Conservation (phyloP, 176 grass and related monocot species). For the Thinopyrum elongatum region DNA sequence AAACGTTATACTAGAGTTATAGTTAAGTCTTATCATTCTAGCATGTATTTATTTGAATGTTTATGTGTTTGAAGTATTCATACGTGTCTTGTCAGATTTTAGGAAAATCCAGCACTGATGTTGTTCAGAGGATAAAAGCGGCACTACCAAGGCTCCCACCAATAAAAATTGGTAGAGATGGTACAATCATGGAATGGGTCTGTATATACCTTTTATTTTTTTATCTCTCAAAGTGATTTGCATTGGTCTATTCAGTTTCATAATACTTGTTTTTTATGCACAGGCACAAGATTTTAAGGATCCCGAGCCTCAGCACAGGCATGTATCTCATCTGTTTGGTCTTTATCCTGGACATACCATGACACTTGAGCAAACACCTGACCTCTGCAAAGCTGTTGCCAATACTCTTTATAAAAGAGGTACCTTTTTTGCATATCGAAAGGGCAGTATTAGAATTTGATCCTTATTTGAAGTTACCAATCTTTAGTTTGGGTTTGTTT, state of each 20-base stretch:
- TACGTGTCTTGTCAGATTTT: conserved; percentile 51
- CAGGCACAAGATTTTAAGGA: conserved; percentile 83
- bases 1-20: conserved; percentile 3
- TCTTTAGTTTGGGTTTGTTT: neutral
- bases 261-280: conserved; percentile 12
- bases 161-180: conserved; percentile 73
- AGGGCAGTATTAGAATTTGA: neutral
- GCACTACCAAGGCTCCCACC: conserved; percentile 62
- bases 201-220: conserved; percentile 28
- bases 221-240: neutral
- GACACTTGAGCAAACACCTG: conserved; percentile 66
- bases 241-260: neutral
- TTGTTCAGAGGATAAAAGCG: conserved; percentile 66
- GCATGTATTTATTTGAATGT: conserved; percentile 12
- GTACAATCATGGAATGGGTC: conserved; percentile 93
- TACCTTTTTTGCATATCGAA: conserved; percentile 3
- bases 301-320: conserved; percentile 81
- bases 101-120: conserved; percentile 52
- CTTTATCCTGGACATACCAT: conserved; percentile 94
- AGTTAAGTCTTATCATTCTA: conserved; percentile 1
- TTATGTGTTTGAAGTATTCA: conserved; percentile 5
- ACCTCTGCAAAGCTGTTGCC: conserved; percentile 80
- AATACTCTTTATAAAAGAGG: conserved; percentile 94
- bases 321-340: conserved; percentile 88
- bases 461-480: neutral